Base-by-base conservation (phyloP, 2,329 filamentous ascomycete species). In the Sporothrix luriei region DNA sequence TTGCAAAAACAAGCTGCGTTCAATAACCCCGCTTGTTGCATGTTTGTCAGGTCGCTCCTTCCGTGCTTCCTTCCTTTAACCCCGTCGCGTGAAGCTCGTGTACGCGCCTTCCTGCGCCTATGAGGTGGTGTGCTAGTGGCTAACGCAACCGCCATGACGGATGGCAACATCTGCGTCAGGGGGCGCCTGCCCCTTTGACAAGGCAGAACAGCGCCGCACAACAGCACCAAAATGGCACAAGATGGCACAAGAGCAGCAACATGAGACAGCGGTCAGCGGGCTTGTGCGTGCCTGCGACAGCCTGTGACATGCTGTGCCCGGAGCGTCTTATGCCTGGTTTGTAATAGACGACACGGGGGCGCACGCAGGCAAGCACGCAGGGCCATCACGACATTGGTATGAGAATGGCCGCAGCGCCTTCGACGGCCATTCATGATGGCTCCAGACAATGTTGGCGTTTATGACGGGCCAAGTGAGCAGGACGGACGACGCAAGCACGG, bases 121-220 rank as follows among this genome's bases (percentile, higher is more conserved):
- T 40, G n/a, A 40, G 48, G 43, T 48, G 40, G 59, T 48, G 59
- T 62, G 59, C 43, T 64, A 64, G 61, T 40, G 61, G 65, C 33
- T 26, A 43, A 67, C 65, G 65, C 65, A 55, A 55, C 65, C 49
- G 65, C 38, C 24, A 43, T 38, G 38, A 57, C 38, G 33, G 51
- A 67, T 67, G 65, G 51, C 65, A 67, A 67, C 65, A 67, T 67
- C 65, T 46, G 65, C 49, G 51, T 54, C 65, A 54, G 51, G 49
- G 48, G 65, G 38, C 48, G 29, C 51, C 29, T 33, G n/a, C 24
- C 49, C 21, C 21, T 21, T 57, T 43, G 65, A 38, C 64, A 48
- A 54, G 14, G n/a, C 19, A 13, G n/a, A 21, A 24, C 57, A 62
- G 29, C n/a, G 57, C 46, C 46, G 49, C 65, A 46, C 33, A 26